Percentiles rank a stretch among this genome's conserved stretches.
phyloP scores from a whole-genome alignment of 768 basidiomycete genomes.

The Boletellus ananas region DNA sequence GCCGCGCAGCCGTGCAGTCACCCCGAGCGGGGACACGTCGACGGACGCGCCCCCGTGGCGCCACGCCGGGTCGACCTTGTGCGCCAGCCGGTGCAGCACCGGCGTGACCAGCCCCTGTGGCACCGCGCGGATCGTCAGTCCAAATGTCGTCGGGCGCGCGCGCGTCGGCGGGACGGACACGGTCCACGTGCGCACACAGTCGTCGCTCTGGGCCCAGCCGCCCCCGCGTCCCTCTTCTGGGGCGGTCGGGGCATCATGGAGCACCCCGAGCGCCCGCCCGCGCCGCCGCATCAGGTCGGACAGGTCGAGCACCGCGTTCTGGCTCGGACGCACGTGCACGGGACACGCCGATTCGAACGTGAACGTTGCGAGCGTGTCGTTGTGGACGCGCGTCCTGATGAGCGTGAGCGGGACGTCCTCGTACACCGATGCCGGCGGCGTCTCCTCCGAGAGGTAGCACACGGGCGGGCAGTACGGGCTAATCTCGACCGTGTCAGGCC shows the following conservation, averaged over 20 bases:
- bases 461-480: not conserved
- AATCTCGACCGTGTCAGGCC: not conserved
- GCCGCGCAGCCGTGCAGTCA: not conserved
- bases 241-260: not conserved
- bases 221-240: not conserved
- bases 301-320: not conserved
- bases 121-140: not conserved
- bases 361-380: not conserved
- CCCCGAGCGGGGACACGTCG: not conserved
- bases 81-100: not conserved
- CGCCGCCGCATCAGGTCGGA: not conserved
- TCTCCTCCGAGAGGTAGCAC: not conserved
- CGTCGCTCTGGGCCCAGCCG: not conserved
- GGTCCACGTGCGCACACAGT: not conserved
- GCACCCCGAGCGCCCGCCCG: not conserved
- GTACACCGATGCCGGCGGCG: not conserved
- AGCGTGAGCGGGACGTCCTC: not conserved
- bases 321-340: not conserved
- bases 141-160: not conserved
- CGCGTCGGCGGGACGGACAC: not conserved
- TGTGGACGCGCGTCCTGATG: not conserved
- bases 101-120: not conserved
- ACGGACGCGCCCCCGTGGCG: not conserved
- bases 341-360: not conserved
- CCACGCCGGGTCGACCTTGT: not conserved